A percentile compares a stretch with the other conserved stretches of the same genome.
Evolutionary conservation across 305 asterid species (phyloP).

Genomic region (Striga hermonthica): DNA sequence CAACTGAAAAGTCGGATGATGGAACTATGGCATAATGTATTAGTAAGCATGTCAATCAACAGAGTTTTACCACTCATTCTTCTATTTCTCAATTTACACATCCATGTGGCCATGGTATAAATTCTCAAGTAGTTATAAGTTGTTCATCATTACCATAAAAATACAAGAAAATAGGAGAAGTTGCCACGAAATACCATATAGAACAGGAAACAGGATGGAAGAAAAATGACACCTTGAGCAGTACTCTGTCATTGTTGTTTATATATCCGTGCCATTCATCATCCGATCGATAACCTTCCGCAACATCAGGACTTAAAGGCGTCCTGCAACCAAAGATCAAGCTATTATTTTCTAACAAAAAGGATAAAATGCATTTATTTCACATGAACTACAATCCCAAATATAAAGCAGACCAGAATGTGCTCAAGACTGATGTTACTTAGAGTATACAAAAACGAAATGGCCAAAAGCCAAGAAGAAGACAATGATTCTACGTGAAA

Average conservation of each 20-base stretch:
- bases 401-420: not conserved
- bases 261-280: constrained; percentile 87
- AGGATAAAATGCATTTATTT: not conserved
- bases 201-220: constrained; percentile 4
- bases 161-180: constrained; percentile 4
- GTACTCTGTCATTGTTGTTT: constrained; percentile 76
- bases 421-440: not conserved
- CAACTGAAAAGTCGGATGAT: no score
- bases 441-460: not conserved
- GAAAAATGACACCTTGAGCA: constrained; percentile 60
- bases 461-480: not conserved
- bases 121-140: no score
- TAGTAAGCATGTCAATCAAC: not conserved
- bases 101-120: constrained; percentile 1
- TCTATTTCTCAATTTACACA: not conserved
- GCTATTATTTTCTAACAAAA: constrained; percentile 9
- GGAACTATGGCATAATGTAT: no score
- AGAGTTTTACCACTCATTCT: not conserved
- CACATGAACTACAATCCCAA: not conserved
- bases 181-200: not conserved
- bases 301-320: constrained; percentile 50
- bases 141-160: constrained; percentile 2
- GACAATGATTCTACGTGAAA: not conserved
- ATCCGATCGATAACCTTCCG: constrained; percentile 70
- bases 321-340: constrained; percentile 55